Base-by-base conservation (phyloP, 2,329 filamentous ascomycete species). In the Calonectria leucothoes region DNA sequence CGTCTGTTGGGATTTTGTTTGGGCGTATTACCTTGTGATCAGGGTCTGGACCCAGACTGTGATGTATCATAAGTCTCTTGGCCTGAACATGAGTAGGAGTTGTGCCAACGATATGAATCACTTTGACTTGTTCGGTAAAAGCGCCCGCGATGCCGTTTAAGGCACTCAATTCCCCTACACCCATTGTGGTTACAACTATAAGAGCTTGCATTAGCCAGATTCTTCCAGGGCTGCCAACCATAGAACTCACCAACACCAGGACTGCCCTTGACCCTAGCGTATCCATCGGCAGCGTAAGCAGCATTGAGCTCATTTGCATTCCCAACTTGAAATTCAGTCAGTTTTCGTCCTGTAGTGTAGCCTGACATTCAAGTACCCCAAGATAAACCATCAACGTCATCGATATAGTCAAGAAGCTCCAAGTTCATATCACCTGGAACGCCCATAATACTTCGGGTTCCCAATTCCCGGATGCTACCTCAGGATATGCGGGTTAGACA, bases 221-320 rank as follows among this genome's bases (percentile, higher is more conserved):
- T 29, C 10, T 1, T 3, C 27, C 4, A 2, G 23, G 11, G 0
- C 14, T 29, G 7, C 20, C 4, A 4, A n/a, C 11, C 35, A 12
- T 17, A 15, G 4, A n/a, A 8, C 72, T 61, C 51, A 71, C 72
- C 39, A 17, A 69, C 69, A 6, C 72, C 72, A 12, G 72, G 69
- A 27, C 69, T 52, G 1, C 69, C 69, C 39, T 74, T 74, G 14
- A 72, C 51, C 27, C 72, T 37, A 5, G 72, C 72, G 23, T 74
- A 74, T 25, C 72, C 72, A 42, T 74, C 72, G 31, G 72, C 72
- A 27, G 72, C 72, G n/a, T 74, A 74, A 11, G 69, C 72, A 27
- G 72, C 72, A 11, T 74, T 74, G 1, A 74, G 31, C 29, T 74
- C 72, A 10, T 74, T 74, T 5, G 69, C 57, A 39, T 74, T 74